A percentile compares a stretch with the other conserved stretches of the same genome.
phyloP scores from a whole-genome alignment of 805 yeast species.

The Candida easanensis region DNA sequence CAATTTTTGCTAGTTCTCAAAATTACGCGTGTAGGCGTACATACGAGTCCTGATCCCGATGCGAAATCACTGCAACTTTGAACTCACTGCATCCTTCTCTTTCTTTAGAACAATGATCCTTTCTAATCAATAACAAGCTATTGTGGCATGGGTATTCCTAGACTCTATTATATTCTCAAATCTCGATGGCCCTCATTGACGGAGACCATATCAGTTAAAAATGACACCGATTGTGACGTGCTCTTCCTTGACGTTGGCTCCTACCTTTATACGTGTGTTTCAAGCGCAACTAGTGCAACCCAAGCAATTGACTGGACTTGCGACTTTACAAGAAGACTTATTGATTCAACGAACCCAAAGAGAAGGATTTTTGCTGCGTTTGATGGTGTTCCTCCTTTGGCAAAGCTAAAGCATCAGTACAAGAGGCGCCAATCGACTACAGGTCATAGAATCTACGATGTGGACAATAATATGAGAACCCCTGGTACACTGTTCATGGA shows the following conservation, averaged over 20 bases:
- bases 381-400: constrained; percentile 97
- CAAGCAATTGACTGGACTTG: constrained; percentile 78
- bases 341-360: constrained; percentile 71
- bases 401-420: constrained; percentile 93
- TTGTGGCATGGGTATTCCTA: constrained; percentile 27
- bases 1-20: constrained; percentile 8
- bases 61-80: no score
- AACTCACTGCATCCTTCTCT: no score
- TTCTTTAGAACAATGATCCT: no score
- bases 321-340: constrained; percentile 81
- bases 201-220: no score
- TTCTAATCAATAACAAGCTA: no score
- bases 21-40: constrained; percentile 9
- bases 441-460: constrained; percentile 54
- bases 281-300: constrained; percentile 55
- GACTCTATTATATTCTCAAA: constrained; percentile 14
- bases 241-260: constrained; percentile 93
- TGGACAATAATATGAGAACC: constrained; percentile 84
- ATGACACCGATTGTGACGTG: constrained; percentile 86
- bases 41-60: constrained; percentile 2
- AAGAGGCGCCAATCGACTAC: constrained; percentile 87
- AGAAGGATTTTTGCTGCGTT: constrained; percentile 85
- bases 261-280: constrained; percentile 85
- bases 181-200: constrained; percentile 10
- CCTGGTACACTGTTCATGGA: constrained; percentile 96